Evolutionary conservation across 2,329 filamentous ascomycete genomes (phyloP).

Genomic region (Myriosclerotinia curreyana): DNA sequence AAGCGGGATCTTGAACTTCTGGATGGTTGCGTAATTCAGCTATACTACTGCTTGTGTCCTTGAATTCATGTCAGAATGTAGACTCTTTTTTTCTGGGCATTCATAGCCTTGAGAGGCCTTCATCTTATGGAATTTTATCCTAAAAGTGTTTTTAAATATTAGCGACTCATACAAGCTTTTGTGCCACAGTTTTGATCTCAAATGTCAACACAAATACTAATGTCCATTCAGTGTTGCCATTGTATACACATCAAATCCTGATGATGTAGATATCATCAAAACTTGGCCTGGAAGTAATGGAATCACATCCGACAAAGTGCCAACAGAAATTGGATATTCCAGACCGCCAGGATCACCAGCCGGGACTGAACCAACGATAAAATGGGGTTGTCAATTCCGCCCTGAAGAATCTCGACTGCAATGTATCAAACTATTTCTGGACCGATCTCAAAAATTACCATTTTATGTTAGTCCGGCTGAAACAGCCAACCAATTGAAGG

Average conservation of each 20-base stretch:
- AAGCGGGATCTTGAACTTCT: neutral
- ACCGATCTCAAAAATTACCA: conserved; percentile 75
- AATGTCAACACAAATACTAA: neutral
- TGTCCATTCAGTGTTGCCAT: conserved; percentile 57
- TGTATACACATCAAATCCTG: conserved; percentile 71
- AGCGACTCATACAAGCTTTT: neutral
- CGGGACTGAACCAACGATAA: conserved; percentile 50
- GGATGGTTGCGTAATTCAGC: neutral
- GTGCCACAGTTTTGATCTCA: neutral
- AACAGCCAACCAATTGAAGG: conserved; percentile 71
- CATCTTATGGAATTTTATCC: neutral
- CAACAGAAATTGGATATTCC: conserved; percentile 68
- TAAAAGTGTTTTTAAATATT: neutral
- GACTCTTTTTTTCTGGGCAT: neutral
- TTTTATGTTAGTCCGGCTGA: conserved; percentile 77
- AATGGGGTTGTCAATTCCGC: conserved; percentile 83
- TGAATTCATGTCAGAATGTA: neutral
- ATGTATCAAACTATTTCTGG: conserved; percentile 82
- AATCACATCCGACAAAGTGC: conserved; percentile 85
- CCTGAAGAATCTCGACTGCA: conserved; percentile 72
- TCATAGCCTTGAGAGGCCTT: neutral
- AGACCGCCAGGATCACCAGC: conserved; percentile 42
- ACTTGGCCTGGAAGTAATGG: conserved; percentile 81
- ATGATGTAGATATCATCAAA: conserved; percentile 81
- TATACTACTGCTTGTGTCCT: neutral